A percentile compares a stretch with the other conserved stretches of the same genome.
These are phyloP conservation scores for Cinnamomum chago DNA, from an alignment of 164 flowering plant species.

Conservation along the genomic window DNA sequence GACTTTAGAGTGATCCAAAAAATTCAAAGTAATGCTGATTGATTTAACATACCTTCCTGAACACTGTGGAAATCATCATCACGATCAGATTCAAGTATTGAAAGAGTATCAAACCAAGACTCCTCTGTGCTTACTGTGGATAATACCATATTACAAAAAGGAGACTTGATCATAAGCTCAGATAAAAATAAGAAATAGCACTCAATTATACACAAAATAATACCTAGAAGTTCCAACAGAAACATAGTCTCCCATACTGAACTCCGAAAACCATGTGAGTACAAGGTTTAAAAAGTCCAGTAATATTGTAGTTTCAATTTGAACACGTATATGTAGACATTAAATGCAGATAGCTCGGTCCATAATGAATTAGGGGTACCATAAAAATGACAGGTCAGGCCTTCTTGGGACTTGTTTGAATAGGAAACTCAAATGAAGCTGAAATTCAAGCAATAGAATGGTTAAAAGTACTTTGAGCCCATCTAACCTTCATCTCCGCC, in stretches of 20 bases:
- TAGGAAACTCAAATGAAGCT: too few relatives aligned
- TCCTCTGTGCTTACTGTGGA: constrained; percentile 63
- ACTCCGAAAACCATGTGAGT: background rate
- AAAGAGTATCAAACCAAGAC: constrained; percentile 80
- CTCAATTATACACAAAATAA: background rate
- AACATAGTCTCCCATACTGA: background rate
- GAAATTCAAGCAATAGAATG: too few relatives aligned
- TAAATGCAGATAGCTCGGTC: too few relatives aligned
- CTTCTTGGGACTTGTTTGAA: too few relatives aligned
- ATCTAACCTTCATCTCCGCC: too few relatives aligned
- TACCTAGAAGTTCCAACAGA: background rate
- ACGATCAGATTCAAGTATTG: constrained; percentile 72
- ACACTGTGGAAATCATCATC: constrained; percentile 88
- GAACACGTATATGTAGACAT: too few relatives aligned
- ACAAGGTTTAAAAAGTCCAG: too few relatives aligned
- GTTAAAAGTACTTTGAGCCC: too few relatives aligned
- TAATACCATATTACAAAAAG: background rate
- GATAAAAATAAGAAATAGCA: background rate
- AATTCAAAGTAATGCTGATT: background rate
- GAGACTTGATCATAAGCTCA: background rate
- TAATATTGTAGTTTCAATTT: too few relatives aligned
- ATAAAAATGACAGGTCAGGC: too few relatives aligned
- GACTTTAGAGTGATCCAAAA: background rate
- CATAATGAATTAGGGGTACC: too few relatives aligned
- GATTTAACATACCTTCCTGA: constrained; percentile 56